Evolutionary conservation across 306 rosid genomes (phyloP).

Genomic region (Notholithocarpus densiflorus): DNA sequence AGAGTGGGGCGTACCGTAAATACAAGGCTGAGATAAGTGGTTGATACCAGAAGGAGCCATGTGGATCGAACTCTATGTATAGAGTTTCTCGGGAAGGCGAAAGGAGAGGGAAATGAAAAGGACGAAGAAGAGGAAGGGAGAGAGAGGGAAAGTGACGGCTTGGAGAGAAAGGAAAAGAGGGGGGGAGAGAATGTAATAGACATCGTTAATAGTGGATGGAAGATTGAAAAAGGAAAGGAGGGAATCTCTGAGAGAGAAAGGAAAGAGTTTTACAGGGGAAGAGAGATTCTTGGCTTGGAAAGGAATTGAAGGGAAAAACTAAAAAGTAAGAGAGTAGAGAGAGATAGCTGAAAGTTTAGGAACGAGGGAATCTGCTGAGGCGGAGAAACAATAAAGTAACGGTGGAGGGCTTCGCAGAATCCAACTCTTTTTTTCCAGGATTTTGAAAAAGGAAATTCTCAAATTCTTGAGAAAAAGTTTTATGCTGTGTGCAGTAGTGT

Average conservation of each 20-base stretch:
- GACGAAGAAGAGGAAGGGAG: slow-evolving; percentile 45
- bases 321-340: not conserved
- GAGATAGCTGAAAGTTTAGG: slow-evolving; percentile 32
- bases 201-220: slow-evolving; percentile 54
- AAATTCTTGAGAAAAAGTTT: no score
- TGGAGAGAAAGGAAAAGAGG: slow-evolving; percentile 34
- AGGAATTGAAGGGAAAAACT: slow-evolving; percentile 61
- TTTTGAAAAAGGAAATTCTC: not conserved
- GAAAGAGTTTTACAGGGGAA: slow-evolving; percentile 27
- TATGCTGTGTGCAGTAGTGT: no score
- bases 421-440: slow-evolving; percentile 14
- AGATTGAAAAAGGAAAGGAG: slow-evolving; percentile 24
- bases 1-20: slow-evolving; percentile 56
- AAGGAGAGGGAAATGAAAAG: slow-evolving; percentile 14
- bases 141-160: slow-evolving; percentile 21
- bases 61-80: slow-evolving; percentile 27
- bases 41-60: slow-evolving; percentile 71
- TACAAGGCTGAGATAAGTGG: slow-evolving; percentile 83
- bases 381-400: slow-evolving; percentile 62
- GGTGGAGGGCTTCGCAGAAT: slow-evolving; percentile 52
- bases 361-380: slow-evolving; percentile 68
- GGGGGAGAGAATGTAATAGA: slow-evolving; percentile 37
- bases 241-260: slow-evolving; percentile 64
- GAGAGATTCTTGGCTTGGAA: slow-evolving; percentile 93
- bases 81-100: slow-evolving; percentile 30